phyloP scores from a whole-genome alignment of 208 protist species.

The Leishmania amazonensis region DNA sequence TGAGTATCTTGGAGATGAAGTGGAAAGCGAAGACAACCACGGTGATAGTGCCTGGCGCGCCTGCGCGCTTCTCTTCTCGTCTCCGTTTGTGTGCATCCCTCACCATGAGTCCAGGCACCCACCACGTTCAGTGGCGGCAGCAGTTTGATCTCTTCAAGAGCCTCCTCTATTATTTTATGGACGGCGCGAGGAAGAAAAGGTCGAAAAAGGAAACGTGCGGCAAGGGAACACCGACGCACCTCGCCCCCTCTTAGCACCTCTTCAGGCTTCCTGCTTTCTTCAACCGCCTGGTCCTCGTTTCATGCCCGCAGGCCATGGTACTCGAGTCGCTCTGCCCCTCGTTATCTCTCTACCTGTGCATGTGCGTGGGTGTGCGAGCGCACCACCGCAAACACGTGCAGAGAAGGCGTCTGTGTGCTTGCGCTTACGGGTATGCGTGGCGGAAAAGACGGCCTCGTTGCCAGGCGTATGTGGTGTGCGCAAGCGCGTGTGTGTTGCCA shows the following conservation, averaged over 20 bases:
- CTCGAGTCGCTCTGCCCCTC: slow-evolving; percentile 4
- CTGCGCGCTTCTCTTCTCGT: neutral
- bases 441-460: neutral
- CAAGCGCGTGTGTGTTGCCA: neutral
- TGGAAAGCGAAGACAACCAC: neutral
- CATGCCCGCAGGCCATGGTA: neutral
- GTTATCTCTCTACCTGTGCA: neutral
- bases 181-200: neutral
- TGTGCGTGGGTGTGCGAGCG: neutral
- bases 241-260: neutral
- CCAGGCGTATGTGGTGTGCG: neutral
- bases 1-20: neutral
- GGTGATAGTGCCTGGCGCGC: neutral
- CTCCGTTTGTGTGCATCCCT: neutral
- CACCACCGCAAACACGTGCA: neutral
- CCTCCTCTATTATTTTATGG: neutral
- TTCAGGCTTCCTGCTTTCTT: neutral
- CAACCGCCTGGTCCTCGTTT: neutral
- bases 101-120: neutral
- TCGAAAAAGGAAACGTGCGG: neutral
- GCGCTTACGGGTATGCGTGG: neutral
- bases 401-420: neutral
- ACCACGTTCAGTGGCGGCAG: neutral
- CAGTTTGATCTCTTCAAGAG: neutral
- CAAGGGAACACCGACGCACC: neutral